These are phyloP conservation scores for Fusarium buharicum DNA, from an alignment of 2,329 filamentous ascomycete species.

Conservation along the genomic window DNA sequence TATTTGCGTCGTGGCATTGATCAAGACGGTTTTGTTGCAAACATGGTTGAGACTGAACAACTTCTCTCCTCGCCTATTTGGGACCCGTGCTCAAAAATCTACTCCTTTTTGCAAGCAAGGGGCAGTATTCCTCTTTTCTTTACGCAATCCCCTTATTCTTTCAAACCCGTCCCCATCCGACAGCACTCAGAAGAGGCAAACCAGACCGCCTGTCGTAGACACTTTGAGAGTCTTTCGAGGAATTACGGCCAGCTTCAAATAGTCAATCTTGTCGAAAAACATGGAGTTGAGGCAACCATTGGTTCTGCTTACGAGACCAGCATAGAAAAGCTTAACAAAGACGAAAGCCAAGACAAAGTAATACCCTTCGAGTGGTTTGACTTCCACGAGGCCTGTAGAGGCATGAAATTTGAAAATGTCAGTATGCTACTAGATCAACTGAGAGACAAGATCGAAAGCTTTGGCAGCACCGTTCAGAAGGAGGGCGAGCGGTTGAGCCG, in stretches of 20 bases:
- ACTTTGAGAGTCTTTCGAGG: constrained; percentile 76
- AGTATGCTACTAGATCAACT: constrained; percentile 79
- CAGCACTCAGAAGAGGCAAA: constrained; percentile 86
- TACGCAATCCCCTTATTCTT: constrained; percentile 90
- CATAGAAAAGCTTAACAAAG: constrained; percentile 73
- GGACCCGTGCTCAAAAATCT: constrained; percentile 69
- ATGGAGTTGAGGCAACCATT: constrained; percentile 81
- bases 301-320: constrained; percentile 80
- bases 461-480: constrained; percentile 74
- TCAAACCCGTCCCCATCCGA: constrained; percentile 85
- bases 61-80: constrained; percentile 80
- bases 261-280: constrained; percentile 88
- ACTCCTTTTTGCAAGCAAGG: constrained; percentile 87
- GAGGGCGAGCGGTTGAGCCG: constrained; percentile 55
- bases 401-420: constrained; percentile 98
- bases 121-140: constrained; percentile 96
- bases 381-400: constrained; percentile 90
- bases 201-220: constrained; percentile 77
- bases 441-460: constrained; percentile 71
- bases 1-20: constrained; percentile 93
- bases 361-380: constrained; percentile 91
- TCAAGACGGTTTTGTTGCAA: constrained; percentile 87
- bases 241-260: constrained; percentile 82
- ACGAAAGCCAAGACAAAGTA: constrained; percentile 57
- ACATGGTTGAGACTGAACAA: constrained; percentile 94